Base-by-base conservation (phyloP, 495 filamentous ascomycete species). In the Penicillium atrosanguineum region DNA sequence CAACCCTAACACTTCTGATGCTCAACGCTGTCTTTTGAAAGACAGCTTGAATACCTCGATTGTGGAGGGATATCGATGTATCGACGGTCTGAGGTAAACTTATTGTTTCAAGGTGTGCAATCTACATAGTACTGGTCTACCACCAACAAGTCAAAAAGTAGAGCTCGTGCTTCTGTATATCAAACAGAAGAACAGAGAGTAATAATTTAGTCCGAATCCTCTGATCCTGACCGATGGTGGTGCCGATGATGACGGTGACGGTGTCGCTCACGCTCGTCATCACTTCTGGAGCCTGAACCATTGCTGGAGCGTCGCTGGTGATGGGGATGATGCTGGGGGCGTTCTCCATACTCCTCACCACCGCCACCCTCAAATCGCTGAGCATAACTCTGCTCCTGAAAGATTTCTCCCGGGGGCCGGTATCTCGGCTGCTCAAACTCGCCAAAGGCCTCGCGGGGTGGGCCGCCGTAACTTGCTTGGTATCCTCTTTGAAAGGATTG, bases 231-330 rank as follows among this genome's bases (percentile, higher is more conserved):
- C 31, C 53, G 53, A 25, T 77, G 78, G 41, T 70, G 73, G 21
- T 68, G 73, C 41, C 72, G 74, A 48, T 68, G 68, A 34, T 63
- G 69, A 23, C 60, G 63, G 45, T 67, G 63, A 23, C 65, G 63
- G 15, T 61, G 63, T 54, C 60, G 58, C 51, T 56, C 56, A 41
- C 48, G 44, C 38, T 64, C 44, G 50, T 61, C 65, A 38, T 57
- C 54, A 48, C 52, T 55, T 18, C 46, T 37, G 21, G 61, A 61
- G 14, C 44, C 37, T 25, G 62, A 64, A 18, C 37, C 42, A 47
- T 43, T 28, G 25, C 55, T 52, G 19, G 50, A 29, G 34, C 49
- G 57, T 21, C 53, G 55, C 23, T 62, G 38, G 38, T 40, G 31
- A 34, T 34, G 38, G 16, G 19, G 61, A 42, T 47, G 28, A 25